A percentile compares a stretch with the other conserved stretches of the same genome.
phyloP scores from a whole-genome alignment of 768 basidiomycete genomes.

The Fomitopsis pulvina region DNA sequence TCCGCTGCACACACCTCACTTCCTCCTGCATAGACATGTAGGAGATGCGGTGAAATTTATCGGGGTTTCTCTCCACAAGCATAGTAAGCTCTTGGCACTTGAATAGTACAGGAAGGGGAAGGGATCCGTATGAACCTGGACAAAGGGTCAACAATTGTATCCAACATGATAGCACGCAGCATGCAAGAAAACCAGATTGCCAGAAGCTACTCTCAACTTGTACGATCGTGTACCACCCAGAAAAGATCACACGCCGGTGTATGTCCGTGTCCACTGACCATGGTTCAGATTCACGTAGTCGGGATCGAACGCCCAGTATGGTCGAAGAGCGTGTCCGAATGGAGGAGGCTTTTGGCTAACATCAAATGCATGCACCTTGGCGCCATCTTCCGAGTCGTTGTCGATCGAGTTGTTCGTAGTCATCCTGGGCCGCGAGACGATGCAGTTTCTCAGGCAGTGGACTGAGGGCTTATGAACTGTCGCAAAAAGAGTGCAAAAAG shows the following conservation, averaged over 20 bases:
- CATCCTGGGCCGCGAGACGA: no score
- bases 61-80: slow-evolving; percentile 14
- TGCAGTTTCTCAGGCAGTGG: no score
- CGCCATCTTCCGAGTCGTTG: background rate
- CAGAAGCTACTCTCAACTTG: no score
- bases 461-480: no score
- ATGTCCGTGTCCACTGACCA: slow-evolving; percentile 31
- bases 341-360: slow-evolving; percentile 26
- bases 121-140: slow-evolving; percentile 17
- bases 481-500: no score
- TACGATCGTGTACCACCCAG: no score
- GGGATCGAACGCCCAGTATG: slow-evolving; percentile 50
- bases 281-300: slow-evolving; percentile 61
- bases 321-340: slow-evolving; percentile 51
- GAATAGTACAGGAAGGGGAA: slow-evolving; percentile 14
- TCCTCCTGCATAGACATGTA: slow-evolving; percentile 8
- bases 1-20: slow-evolving; percentile 4
- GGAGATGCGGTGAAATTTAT: slow-evolving; percentile 13
- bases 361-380: slow-evolving; percentile 13
- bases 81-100: slow-evolving; percentile 1
- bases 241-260: background rate
- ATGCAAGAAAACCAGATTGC: no score
- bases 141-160: background rate
- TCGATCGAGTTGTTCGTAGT: background rate
- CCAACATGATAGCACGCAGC: no score